phyloP scores from a whole-genome alignment of 306 rosid species.

The Macrotyloma uniflorum region DNA sequence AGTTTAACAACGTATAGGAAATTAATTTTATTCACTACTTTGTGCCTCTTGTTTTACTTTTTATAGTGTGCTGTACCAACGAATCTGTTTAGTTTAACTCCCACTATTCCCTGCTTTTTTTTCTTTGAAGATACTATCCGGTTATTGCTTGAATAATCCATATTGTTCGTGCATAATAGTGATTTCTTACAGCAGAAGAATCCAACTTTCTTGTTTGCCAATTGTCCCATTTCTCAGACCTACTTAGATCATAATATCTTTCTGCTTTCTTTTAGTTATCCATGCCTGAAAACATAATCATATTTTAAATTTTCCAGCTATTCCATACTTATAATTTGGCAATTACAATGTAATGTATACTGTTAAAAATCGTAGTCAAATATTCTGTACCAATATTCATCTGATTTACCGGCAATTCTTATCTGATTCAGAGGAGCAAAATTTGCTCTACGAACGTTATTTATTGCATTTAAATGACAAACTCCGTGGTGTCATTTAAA shows the following conservation, averaged over 20 bases:
- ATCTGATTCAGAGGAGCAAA: neutral
- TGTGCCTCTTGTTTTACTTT: conserved; percentile 31
- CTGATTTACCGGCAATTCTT: neutral
- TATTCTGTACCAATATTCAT: neutral
- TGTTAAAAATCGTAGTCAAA: neutral
- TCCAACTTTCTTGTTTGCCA: neutral
- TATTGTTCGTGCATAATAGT: neutral
- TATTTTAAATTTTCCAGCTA: neutral
- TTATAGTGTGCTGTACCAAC: conserved; percentile 33
- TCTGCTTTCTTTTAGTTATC: conserved; percentile 7
- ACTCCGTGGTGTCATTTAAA: too few species aligned
- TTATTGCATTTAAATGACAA: too few species aligned
- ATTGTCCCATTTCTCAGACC: conserved; percentile 14
- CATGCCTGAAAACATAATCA: neutral
- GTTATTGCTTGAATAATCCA: conserved; percentile 18
- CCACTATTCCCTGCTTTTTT: conserved; percentile 22
- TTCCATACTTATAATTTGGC: neutral
- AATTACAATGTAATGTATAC: neutral
- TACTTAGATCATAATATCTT: conserved; percentile 19
- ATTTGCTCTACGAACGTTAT: too few species aligned
- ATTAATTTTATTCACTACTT: conserved; percentile 33
- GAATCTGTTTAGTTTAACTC: conserved; percentile 39
- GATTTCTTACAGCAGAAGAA: neutral
- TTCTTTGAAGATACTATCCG: neutral
- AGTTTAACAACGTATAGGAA: conserved; percentile 42